phyloP scores from a whole-genome alignment of 1,284 basidiomycete genomes.

The Ceratobasidium sp. region DNA sequence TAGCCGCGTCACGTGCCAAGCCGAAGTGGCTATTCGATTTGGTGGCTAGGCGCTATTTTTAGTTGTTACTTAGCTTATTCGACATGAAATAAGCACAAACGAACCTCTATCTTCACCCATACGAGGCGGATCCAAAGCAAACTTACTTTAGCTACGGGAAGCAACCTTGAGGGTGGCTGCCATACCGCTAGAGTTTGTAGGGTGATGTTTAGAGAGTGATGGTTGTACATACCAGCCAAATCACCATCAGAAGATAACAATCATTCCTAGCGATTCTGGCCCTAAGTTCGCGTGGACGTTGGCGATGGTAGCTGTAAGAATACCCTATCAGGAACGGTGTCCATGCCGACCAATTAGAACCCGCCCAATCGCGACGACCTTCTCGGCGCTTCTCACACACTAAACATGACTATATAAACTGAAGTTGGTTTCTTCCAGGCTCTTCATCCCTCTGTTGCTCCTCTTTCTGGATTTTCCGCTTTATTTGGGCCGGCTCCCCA shows the following conservation, averaged over 20 bases:
- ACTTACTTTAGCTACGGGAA: too few relatives aligned
- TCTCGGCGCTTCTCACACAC: not conserved
- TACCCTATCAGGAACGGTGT: slow-evolving; percentile 17
- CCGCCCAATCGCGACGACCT: not conserved
- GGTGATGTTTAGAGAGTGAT: too few relatives aligned
- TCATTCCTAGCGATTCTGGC: too few relatives aligned
- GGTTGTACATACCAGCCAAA: too few relatives aligned
- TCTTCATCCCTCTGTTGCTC: slow-evolving; percentile 8
- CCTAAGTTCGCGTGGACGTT: slow-evolving; percentile 11
- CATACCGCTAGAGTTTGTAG: too few relatives aligned
- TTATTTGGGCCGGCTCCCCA: slow-evolving; percentile 34
- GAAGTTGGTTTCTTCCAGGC: not conserved
- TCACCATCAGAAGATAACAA: too few relatives aligned
- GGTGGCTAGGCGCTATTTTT: not conserved
- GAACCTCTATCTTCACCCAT: too few relatives aligned
- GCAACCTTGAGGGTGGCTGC: too few relatives aligned
- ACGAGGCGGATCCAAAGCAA: too few relatives aligned
- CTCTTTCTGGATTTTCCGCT: slow-evolving; percentile 28
- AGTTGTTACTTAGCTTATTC: too few relatives aligned
- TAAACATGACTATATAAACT: not conserved
- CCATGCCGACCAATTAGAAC: slow-evolving; percentile 31
- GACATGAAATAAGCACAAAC: too few relatives aligned
- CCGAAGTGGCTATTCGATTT: not conserved
- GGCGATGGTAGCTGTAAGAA: not conserved
- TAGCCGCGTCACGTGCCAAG: not conserved